Evolutionary conservation across 2,329 filamentous ascomycete species (phyloP), one percentile per base, ranked within the genome.

Genomic region (Akanthomyces lecanii): DNA sequence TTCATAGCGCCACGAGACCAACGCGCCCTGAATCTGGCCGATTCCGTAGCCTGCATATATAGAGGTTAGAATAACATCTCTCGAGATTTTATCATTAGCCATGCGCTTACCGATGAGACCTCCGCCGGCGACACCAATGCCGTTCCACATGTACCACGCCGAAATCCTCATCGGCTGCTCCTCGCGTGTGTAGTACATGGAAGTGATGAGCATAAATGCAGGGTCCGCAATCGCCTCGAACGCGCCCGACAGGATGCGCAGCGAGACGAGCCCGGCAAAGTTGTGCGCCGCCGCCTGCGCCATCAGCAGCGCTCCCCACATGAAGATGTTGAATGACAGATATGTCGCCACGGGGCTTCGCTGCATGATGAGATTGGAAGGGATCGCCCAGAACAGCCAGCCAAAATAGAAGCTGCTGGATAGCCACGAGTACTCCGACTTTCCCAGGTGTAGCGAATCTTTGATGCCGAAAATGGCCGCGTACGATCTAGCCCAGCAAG

Each of bases 1-100:
- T 61, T 89, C 86, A 66, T 87, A 89, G 69, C 84, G 85, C 87
- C 87, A 90, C 0, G 81, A 82, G 0, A 81, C 77, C 23, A 89
- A 76, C 1, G 78, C 75, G 16, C 82, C 84, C 45, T 78, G 76
- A 66, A 85, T 85, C 65, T 86, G 78, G 1, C 86, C 85, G 52
- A 88, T 87, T 0, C 80, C 85, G 62, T 84, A 88, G 0, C 82
- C 74, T 70, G 23, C 4, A 7, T 5, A 7, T 21, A 28, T 11
- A 23, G 14, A 7, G 0, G 2, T 10, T 1, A 28, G 7, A n/a
- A 14, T 30, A 30, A 6, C 28, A 4, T 30, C 6, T 30, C 6
- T 6, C 28, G 28, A 6, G 28, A 6, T 6, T 30, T 4, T 6
- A 30, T 30, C 6, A 30, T 30, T 2, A 30, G 28, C 6, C 28